Evolutionary conservation across 2,329 filamentous ascomycete species (phyloP), one percentile per base, ranked within the genome.

Genomic region (Trichophyton simii): DNA sequence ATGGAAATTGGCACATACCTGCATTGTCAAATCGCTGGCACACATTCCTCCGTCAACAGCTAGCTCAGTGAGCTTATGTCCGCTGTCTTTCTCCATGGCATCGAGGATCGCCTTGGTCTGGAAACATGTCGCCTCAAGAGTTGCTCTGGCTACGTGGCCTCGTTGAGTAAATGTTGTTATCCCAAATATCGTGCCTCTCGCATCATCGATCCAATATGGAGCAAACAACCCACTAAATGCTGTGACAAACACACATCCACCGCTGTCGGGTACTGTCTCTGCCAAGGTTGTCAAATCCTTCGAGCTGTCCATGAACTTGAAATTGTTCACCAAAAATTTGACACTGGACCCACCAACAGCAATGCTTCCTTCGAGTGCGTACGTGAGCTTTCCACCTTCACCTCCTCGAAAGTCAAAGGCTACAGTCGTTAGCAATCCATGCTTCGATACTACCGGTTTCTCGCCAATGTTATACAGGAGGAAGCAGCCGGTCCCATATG

Each of bases 201-300:
- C 90, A 75, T 95, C 89, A 70, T 95, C 90, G 64, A 95, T 92
- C 91, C 91, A 96, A 75, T 96, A 96, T 0, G 91, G 91, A 0
- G 91, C 91, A 71, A 95, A 95, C 1, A 96, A 80, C 59, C 91
- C 91, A 72, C 87, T 91, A 72, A 96, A 96, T 0, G 91, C 91
- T 1, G 91, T 96, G 63, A 96, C 91, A 68, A 96, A 86, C 22
- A 91, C 84, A 60, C 91, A 86, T 4, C 91, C 91, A 60, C 91
- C 91, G 64, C 87, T 95, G 72, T 95, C 87, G 41, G 81, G 73
- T 3, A 88, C 85, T 0, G 80, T 83, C 55, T 80, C 80, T 3
- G 85, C 85, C 38, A 87, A 74, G 62, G 85, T 82, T 65, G 80
- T 83, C 71, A 88, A 83, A 70, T 87, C 82, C 65, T 81, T 77